Percentiles rank a stretch among this genome's conserved stretches.
Evolutionary conservation across 108 stramenopile species (phyloP).

Genomic region (Halocafeteria seosinensis): DNA sequence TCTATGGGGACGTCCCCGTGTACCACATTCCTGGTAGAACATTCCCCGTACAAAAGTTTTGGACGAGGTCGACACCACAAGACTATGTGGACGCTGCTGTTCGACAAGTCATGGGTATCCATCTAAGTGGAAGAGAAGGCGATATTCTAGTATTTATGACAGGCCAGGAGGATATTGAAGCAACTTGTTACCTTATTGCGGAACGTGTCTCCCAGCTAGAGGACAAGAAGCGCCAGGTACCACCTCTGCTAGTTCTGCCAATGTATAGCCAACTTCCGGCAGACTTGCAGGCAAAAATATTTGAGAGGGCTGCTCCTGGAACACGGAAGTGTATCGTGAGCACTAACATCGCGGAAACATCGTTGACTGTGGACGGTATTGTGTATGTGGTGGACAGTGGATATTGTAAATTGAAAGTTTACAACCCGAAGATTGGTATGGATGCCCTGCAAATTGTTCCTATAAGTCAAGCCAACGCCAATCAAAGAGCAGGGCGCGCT

Average conservation of each 20-base stretch:
- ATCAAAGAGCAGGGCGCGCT: constrained; percentile 83
- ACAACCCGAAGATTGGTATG: constrained; percentile 98
- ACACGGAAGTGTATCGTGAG: constrained; percentile 87
- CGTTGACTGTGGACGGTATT: constrained; percentile 91
- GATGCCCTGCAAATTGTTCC: constrained; percentile 89
- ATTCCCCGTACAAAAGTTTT: constrained; percentile 80
- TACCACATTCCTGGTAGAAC: constrained; percentile 84
- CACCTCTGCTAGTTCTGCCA: constrained; percentile 75
- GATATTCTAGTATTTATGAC: constrained; percentile 99
- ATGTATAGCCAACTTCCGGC: constrained; percentile 95
- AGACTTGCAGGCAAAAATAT: constrained; percentile 91
- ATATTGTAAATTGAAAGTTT: constrained; percentile 94
- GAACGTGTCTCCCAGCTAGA: neutral
- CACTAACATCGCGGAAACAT: constrained; percentile 97
- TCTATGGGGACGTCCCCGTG: constrained; percentile 82
- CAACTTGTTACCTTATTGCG: constrained; percentile 20
- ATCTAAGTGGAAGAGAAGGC: constrained; percentile 81
- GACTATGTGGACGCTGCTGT: constrained; percentile 98
- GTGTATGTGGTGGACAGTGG: constrained; percentile 79
- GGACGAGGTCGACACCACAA: constrained; percentile 66
- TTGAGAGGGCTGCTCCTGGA: constrained; percentile 72
- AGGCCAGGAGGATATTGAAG: constrained; percentile 97
- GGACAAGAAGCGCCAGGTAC: neutral
- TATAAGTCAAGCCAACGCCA: constrained; percentile 84
- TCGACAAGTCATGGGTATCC: constrained; percentile 85